Evolutionary conservation across 1,284 basidiomycete species (phyloP).

Genomic region (Ustilago trichophora): DNA sequence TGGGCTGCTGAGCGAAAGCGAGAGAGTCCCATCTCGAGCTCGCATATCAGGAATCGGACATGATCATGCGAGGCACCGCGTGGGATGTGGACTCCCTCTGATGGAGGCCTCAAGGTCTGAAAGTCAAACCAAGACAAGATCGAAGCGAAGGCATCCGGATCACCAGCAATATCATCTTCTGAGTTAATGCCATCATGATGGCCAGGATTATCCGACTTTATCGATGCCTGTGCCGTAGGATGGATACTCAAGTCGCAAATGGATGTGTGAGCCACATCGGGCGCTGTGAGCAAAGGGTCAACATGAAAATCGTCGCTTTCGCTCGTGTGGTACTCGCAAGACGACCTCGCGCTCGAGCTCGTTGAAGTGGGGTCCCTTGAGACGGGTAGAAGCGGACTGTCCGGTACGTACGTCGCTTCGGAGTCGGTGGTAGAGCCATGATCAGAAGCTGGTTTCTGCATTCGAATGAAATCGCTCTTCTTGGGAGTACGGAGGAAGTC

Average conservation of each 20-base stretch:
- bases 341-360: background rate
- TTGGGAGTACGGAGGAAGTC: no score
- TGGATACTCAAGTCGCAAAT: no score
- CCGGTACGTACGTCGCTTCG: background rate
- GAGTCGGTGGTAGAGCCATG: background rate
- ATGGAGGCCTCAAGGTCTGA: background rate
- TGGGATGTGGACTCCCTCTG: background rate
- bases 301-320: no score
- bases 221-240: no score
- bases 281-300: background rate
- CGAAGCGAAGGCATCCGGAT: background rate
- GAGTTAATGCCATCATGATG: no score
- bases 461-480: no score
- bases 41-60: background rate
- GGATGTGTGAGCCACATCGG: no score
- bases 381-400: background rate
- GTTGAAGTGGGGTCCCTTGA: background rate
- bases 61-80: background rate
- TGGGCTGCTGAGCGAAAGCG: background rate
- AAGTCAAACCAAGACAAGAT: background rate
- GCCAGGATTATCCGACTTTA: no score
- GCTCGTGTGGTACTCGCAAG: no score
- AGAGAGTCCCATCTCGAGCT: constrained; percentile 1
- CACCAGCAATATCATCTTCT: background rate
- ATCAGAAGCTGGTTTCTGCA: background rate